Evolutionary conservation across 176 grass and related monocot genomes (phyloP), one percentile per base, ranked within the genome.

Genomic region (Hordeum vulgare): DNA sequence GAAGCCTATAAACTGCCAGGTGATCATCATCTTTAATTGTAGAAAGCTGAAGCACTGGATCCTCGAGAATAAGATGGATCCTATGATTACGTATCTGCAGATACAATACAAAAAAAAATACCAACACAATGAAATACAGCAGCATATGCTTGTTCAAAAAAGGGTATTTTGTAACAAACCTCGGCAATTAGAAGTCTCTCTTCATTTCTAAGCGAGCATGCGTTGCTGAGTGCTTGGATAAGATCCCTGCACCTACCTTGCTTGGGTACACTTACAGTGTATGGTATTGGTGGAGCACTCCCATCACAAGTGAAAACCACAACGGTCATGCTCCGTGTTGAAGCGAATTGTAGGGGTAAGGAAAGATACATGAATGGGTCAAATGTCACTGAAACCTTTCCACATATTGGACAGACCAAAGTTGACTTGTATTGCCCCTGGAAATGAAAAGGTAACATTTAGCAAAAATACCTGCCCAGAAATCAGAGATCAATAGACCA

Each of bases 301-400:
- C 93, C 91, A 69, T 92, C 90, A 88, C 75, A 86, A 67, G 91
- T 87, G 79, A 99, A 99, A 39, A 99, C 78, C 69, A 90, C 73
- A 12, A 92, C 47, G 14, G 91, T 90, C 69, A 99, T 89, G 20
- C 88, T 99, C 71, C 97, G 86, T 17, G 88, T 86, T 65, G 97
- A 96, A 68, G 97, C 80, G 21, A 94, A 99, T 85, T 99, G 97
- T 82, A 99, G 83, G 58, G 97, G 97, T 56, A 99, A 81, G 26
- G 97, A 99, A 77, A 99, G 97, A 85, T 99, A 96, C 97, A 99
- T 99, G 85, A 99, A 99, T 15, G 97, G 96, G 54, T 99, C 97
- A 80, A 99, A 99, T 78, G 97, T 99, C 80, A 99, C 97, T 51
- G 97, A 99, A 87, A 99, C 89, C 79, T 96, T 99, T 79, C 88